Evolutionary conservation across 345 rosid species (phyloP).

Genomic region (Syzygium aromaticum): DNA sequence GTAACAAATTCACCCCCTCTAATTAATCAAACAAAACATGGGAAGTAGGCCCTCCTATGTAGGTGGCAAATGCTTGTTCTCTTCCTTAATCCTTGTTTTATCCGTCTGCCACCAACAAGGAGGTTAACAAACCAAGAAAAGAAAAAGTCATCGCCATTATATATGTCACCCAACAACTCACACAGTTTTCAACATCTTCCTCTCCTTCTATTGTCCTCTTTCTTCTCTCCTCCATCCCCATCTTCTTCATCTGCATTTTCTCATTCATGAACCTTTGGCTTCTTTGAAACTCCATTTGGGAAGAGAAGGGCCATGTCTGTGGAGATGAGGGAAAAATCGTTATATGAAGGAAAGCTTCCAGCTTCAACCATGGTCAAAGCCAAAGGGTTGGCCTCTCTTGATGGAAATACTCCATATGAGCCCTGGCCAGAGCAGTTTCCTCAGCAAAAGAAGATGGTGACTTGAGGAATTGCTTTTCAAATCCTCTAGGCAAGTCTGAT

Average conservation of each 20-base stretch:
- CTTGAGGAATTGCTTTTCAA: not conserved
- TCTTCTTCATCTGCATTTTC: not conserved
- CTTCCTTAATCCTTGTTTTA: constrained; percentile 1
- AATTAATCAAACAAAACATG: not conserved
- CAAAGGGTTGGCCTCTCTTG: not conserved
- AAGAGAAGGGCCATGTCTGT: not conserved
- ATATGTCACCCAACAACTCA: not conserved
- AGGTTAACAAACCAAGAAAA: not conserved
- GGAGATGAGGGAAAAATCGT: constrained; percentile 1
- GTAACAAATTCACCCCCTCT: not conserved
- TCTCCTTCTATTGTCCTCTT: not conserved
- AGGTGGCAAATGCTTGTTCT: not conserved
- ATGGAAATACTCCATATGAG: not conserved
- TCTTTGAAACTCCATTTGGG: not conserved
- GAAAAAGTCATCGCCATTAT: not conserved
- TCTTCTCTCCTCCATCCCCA: not conserved
- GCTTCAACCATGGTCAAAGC: not conserved
- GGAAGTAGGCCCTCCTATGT: constrained; percentile 7
- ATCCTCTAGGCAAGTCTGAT: constrained; percentile 59
- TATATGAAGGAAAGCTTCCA: constrained; percentile 1
- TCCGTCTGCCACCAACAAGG: constrained; percentile 15
- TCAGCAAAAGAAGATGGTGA: not conserved
- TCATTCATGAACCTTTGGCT: not conserved
- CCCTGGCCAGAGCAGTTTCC: constrained; percentile 7
- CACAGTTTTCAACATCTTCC: not conserved